These are phyloP conservation scores for Epichloe sibirici DNA, from an alignment of 2,329 filamentous ascomycete genomes.

Conservation along the genomic window DNA sequence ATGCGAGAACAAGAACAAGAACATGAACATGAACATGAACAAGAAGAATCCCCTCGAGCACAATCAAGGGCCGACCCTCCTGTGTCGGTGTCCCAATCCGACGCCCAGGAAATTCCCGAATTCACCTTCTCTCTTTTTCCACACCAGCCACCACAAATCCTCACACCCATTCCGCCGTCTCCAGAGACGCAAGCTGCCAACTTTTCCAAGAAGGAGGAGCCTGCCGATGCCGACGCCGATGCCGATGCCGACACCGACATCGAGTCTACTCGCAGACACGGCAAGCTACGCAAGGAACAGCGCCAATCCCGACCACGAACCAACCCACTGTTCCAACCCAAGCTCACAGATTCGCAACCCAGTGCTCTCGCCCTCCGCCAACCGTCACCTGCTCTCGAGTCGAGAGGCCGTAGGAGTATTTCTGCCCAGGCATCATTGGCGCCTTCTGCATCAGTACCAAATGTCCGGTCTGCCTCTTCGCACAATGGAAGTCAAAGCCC, in stretches of 20 bases:
- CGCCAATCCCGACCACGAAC: conserved; percentile 17
- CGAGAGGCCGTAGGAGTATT: conserved; percentile 31
- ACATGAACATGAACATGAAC: neutral
- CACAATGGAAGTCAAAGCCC: conserved; percentile 31
- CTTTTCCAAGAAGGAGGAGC: conserved; percentile 11
- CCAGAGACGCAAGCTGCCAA: conserved; percentile 15
- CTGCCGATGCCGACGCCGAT: conserved; percentile 4
- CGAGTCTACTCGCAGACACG: conserved; percentile 10
- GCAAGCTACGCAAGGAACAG: conserved; percentile 22
- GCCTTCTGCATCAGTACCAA: conserved; percentile 8
- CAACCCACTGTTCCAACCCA: conserved; percentile 19
- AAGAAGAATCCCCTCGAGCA: neutral
- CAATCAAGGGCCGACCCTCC: neutral
- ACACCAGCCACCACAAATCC: conserved; percentile 15
- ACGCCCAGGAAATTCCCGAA: conserved; percentile 11
- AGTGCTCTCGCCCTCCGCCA: conserved; percentile 14
- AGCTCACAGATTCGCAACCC: conserved; percentile 10
- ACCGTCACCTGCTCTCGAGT: conserved; percentile 23
- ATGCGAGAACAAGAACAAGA: neutral
- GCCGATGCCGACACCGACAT: neutral
- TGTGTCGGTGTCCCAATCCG: conserved; percentile 6
- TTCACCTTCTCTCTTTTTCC: conserved; percentile 10
- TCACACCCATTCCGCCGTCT: conserved; percentile 18
- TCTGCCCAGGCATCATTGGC: conserved; percentile 30
- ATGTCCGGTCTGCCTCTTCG: conserved; percentile 15